These are phyloP conservation scores for Geranium brycei DNA, from an alignment of 345 rosid species.

Conservation along the genomic window DNA sequence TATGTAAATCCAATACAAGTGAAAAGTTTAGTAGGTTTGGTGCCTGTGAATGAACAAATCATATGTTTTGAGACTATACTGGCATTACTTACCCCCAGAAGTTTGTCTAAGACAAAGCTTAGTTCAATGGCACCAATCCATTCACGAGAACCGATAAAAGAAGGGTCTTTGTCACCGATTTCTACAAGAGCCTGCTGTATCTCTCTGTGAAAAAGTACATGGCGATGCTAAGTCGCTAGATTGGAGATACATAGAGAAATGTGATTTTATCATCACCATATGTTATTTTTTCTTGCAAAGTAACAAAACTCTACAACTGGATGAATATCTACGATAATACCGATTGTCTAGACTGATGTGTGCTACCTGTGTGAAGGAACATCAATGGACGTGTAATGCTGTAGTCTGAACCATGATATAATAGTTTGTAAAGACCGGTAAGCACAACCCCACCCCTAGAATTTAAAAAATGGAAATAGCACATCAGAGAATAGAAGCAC, in stretches of 20 bases:
- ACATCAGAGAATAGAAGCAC: slow-evolving; percentile 7
- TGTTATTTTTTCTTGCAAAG: too few relatives aligned
- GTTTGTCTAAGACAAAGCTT: slow-evolving; percentile 92
- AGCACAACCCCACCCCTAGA: slow-evolving; percentile 98
- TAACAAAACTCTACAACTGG: neutral
- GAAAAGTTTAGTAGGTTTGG: neutral
- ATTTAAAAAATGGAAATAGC: slow-evolving; percentile 9
- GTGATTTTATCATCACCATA: neutral
- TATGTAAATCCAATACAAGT: too few relatives aligned
- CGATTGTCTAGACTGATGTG: neutral
- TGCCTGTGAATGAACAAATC: slow-evolving; percentile 2
- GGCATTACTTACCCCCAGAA: slow-evolving; percentile 73
- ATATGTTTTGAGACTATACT: neutral
- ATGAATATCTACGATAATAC: neutral
- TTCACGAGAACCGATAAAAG: slow-evolving; percentile 76
- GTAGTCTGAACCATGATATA: slow-evolving; percentile 88
- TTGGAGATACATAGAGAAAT: neutral
- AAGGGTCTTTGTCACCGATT: slow-evolving; percentile 82
- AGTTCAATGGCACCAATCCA: slow-evolving; percentile 99
- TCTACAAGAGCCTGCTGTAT: slow-evolving; percentile 84
- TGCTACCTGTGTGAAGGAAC: slow-evolving; percentile 93
- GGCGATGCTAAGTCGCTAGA: neutral
- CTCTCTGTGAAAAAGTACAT: slow-evolving; percentile 36
- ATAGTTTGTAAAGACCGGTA: slow-evolving; percentile 89
- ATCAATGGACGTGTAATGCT: slow-evolving; percentile 59